A percentile compares a stretch with the other conserved stretches of the same genome.
These are phyloP conservation scores for Sinapis alba DNA, from an alignment of 441 rosid genomes.

Conservation along the genomic window DNA sequence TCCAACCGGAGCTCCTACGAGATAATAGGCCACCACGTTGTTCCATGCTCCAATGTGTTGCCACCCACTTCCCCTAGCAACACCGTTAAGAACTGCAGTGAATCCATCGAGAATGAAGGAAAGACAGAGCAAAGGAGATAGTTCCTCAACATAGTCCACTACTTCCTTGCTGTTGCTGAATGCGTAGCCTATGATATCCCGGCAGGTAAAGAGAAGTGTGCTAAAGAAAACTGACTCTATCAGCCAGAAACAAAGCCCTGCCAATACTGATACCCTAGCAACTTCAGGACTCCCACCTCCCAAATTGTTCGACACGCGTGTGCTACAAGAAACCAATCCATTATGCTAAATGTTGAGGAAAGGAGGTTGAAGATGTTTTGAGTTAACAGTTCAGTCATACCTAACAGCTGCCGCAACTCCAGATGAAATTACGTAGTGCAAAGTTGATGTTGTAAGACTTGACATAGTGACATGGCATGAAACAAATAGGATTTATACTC, in stretches of 20 bases:
- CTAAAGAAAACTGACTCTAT: neutral
- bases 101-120: neutral
- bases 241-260: neutral
- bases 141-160: neutral
- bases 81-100: neutral
- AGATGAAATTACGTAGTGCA: neutral
- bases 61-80: neutral
- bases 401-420: neutral
- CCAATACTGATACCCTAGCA: neutral
- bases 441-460: neutral
- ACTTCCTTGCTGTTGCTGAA: neutral
- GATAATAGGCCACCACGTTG: neutral
- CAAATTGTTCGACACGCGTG: neutral
- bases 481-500: neutral
- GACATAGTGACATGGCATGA: neutral
- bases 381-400: neutral
- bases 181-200: neutral
- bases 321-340: neutral
- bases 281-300: neutral
- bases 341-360: neutral
- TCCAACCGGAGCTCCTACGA: neutral
- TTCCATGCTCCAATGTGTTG: neutral
- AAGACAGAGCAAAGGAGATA: neutral
- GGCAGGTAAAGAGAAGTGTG: neutral
- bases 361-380: neutral